Percentiles rank a stretch among this genome's conserved stretches.
phyloP scores from a whole-genome alignment of 2,329 filamentous ascomycete genomes.

The Fusarium sp. region DNA sequence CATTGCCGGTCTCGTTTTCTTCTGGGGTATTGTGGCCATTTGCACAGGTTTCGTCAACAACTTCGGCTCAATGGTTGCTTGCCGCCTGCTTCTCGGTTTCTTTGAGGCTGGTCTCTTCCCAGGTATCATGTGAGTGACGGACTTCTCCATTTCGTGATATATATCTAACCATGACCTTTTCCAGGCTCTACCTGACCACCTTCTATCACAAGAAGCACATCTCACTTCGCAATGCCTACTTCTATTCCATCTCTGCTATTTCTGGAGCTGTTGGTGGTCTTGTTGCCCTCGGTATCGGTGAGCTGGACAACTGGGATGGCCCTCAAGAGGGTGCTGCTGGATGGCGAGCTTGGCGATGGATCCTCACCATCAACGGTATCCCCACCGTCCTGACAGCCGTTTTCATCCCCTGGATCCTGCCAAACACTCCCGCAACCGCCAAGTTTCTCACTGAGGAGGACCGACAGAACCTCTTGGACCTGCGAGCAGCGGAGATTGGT shows the following conservation, averaged over 20 bases:
- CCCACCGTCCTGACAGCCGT: constrained; percentile 61
- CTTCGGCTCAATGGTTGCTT: constrained; percentile 57
- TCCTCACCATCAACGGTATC: constrained; percentile 65
- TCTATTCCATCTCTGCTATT: constrained; percentile 69
- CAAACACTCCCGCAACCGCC: constrained; percentile 68
- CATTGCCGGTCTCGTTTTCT: constrained; percentile 54
- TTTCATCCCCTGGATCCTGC: constrained; percentile 64
- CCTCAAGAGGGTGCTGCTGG: constrained; percentile 68
- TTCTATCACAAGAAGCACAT: constrained; percentile 72
- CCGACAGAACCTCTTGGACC: constrained; percentile 60
- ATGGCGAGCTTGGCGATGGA: constrained; percentile 73
- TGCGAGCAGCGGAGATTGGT: constrained; percentile 59
- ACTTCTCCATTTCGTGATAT: rapidly evolving
- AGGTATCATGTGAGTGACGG: constrained; percentile 49
- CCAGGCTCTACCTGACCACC: constrained; percentile 62
- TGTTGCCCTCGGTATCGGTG: constrained; percentile 69
- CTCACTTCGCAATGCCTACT: constrained; percentile 69
- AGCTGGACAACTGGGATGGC: constrained; percentile 38
- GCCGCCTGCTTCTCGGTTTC: constrained; percentile 50
- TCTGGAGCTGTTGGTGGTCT: constrained; percentile 73
- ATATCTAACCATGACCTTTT: neutral
- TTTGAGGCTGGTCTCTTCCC: constrained; percentile 62
- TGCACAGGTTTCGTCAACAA: constrained; percentile 56
- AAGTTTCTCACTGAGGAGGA: constrained; percentile 37
- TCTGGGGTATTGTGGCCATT: constrained; percentile 57